Conservation (phyloP, 2,329 filamentous ascomycete genomes). For the Gaeumannomyces tritici region DNA sequence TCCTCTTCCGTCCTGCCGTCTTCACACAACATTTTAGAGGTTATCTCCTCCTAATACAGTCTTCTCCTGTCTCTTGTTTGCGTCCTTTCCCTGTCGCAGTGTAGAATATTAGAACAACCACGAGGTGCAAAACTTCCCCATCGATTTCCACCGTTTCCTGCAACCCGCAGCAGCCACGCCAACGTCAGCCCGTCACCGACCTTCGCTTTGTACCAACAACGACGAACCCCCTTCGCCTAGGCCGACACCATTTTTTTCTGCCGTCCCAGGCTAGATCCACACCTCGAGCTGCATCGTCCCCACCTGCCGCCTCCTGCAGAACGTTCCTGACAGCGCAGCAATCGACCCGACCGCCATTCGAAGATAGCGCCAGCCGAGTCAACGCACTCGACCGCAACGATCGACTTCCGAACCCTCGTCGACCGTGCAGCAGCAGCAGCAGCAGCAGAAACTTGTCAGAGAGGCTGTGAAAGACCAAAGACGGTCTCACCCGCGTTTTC, state of each 20-base stretch:
- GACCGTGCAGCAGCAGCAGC: too few species aligned
- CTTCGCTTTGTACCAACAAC: background rate
- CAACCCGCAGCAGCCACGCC: background rate
- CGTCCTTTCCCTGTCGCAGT: background rate
- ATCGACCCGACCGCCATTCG: background rate
- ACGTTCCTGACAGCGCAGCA: conserved; percentile 1
- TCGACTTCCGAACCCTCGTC: background rate
- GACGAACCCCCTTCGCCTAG: background rate
- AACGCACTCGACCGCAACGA: background rate
- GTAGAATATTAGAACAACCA: too few species aligned
- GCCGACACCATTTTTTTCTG: background rate
- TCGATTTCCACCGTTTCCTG: background rate
- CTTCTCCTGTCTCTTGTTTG: background rate
- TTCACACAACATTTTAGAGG: background rate
- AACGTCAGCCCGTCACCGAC: background rate
- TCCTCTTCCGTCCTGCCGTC: background rate
- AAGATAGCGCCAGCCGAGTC: background rate
- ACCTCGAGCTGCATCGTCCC: background rate
- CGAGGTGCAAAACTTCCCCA: too few species aligned
- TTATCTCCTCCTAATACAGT: background rate
- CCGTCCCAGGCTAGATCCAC: background rate
- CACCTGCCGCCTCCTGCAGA: background rate
- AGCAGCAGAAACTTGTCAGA: background rate
- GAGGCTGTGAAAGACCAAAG: background rate
- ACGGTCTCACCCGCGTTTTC: background rate